Conservation (phyloP, 73 alveolate genomes). For the Loxodes magnus region DNA sequence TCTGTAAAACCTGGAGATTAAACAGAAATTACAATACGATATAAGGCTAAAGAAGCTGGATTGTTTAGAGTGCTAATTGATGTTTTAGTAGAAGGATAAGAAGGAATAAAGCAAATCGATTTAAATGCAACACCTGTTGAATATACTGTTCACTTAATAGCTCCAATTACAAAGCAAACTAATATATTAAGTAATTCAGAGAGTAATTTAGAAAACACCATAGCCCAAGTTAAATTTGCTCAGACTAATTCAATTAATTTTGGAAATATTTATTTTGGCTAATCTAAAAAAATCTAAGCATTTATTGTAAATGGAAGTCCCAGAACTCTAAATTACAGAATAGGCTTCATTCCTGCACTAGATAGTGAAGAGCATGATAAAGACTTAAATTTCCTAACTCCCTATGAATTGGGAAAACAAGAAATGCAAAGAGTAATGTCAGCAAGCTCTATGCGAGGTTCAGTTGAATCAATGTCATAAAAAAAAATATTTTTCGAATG, state of each 20-base stretch:
- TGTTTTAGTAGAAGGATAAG: conserved; percentile 85
- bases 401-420: conserved; percentile 86
- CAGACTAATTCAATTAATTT: conserved; percentile 83
- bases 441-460: conserved; percentile 85
- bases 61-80: conserved; percentile 85
- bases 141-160: conserved; percentile 40
- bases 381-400: conserved; percentile 68
- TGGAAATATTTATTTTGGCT: conserved; percentile 93
- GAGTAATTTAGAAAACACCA: too few relatives aligned
- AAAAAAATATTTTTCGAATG: conserved; percentile 76
- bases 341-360: conserved; percentile 75
- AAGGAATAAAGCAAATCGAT: conserved; percentile 81
- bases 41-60: conserved; percentile 90
- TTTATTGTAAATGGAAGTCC: conserved; percentile 95
- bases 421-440: conserved; percentile 88
- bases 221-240: too few relatives aligned
- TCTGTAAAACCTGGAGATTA: conserved; percentile 72
- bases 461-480: conserved; percentile 80
- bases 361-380: conserved; percentile 71
- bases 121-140: conserved; percentile 93
- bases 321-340: conserved; percentile 59
- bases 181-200: too few relatives aligned
- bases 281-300: conserved; percentile 74
- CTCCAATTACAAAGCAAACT: conserved; percentile 10
- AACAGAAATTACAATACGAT: conserved; percentile 51